phyloP scores from a whole-genome alignment of 2,329 filamentous ascomycete species.

The Aspergillus neotritici region DNA sequence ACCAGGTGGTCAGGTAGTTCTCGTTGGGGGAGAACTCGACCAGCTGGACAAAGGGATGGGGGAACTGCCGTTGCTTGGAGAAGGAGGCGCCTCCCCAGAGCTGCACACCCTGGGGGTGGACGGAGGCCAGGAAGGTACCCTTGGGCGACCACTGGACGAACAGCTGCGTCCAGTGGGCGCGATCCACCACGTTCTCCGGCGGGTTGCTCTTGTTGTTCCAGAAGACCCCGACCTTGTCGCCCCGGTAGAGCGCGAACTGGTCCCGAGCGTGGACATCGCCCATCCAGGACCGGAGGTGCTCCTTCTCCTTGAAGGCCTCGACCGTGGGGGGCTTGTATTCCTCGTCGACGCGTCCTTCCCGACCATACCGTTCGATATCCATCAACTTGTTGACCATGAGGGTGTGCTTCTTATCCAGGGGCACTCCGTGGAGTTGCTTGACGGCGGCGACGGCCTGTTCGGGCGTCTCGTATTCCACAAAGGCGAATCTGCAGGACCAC shows the following conservation, averaged over 20 bases:
- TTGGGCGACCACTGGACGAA: conserved; percentile 98
- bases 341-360: conserved; percentile 89
- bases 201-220: conserved; percentile 97
- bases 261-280: conserved; percentile 84
- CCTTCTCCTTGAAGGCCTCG: conserved; percentile 81
- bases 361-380: conserved; percentile 92
- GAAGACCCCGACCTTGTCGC: conserved; percentile 86
- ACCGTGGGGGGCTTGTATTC: conserved; percentile 78
- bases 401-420: conserved; percentile 95
- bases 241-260: conserved; percentile 91
- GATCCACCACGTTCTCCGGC: conserved; percentile 83
- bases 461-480: conserved; percentile 89
- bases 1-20: conserved; percentile 95
- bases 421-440: conserved; percentile 76
- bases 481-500: conserved; percentile 66
- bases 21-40: conserved; percentile 93
- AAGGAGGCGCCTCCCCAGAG: conserved; percentile 91
- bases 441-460: conserved; percentile 85
- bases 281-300: conserved; percentile 91
- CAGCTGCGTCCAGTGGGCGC: conserved; percentile 93
- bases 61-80: conserved; percentile 86
- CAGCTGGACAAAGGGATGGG: conserved; percentile 91
- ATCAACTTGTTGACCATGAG: conserved; percentile 96
- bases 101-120: conserved; percentile 93
- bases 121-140: conserved; percentile 88